A percentile compares a stretch with the other conserved stretches of the same genome.
Conservation (phyloP, 495 filamentous ascomycete genomes). For the Penicillium ucsense region DNA sequence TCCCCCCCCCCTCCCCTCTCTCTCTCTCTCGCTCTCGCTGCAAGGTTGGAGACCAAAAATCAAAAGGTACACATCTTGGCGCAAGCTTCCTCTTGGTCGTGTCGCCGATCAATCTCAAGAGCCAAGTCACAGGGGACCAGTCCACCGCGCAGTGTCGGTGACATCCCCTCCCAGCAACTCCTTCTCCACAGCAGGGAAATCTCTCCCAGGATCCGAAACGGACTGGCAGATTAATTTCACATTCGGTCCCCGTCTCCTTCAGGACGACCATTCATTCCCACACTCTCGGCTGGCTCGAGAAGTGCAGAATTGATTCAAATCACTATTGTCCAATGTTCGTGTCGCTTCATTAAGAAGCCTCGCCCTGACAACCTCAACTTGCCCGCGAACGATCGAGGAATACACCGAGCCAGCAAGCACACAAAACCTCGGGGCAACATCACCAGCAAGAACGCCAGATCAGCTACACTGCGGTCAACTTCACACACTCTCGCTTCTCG, state of each 20-base stretch:
- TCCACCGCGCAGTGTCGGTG: background rate
- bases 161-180: background rate
- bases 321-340: slow-evolving; percentile 3
- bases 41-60: too few relatives aligned
- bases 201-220: background rate
- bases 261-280: background rate
- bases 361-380: background rate
- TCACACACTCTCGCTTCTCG: too few relatives aligned
- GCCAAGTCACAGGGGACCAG: background rate
- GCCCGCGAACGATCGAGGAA: background rate
- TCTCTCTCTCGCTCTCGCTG: too few relatives aligned
- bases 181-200: background rate
- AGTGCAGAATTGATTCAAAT: background rate
- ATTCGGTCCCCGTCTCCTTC: background rate
- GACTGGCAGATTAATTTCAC: background rate
- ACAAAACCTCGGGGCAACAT: slow-evolving; percentile 11
- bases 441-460: slow-evolving; percentile 4
- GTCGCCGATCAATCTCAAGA: too few relatives aligned
- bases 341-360: background rate
- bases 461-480: slow-evolving; percentile 2
- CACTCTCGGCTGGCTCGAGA: slow-evolving; percentile 7
- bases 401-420: slow-evolving; percentile 15
- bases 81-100: too few relatives aligned
- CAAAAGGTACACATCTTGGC: too few relatives aligned
- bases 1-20: too few relatives aligned